These are phyloP conservation scores for Neonectria hederae DNA, from an alignment of 2,329 filamentous ascomycete species.

Conservation along the genomic window DNA sequence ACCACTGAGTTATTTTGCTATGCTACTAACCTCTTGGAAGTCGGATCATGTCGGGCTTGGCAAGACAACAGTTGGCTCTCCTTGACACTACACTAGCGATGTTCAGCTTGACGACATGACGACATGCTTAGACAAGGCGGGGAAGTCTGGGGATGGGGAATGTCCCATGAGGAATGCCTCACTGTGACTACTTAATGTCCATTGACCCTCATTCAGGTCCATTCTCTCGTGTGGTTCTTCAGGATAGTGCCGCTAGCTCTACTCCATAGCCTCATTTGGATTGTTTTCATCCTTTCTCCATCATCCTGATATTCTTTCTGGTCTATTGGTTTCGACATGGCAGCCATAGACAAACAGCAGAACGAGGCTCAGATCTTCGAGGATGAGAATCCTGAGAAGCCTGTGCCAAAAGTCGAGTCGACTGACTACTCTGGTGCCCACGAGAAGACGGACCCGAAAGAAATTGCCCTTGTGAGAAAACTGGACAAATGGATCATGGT, in stretches of 20 bases:
- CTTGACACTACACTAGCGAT: too few relatives aligned
- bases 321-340: not conserved
- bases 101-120: too few relatives aligned
- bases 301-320: not conserved
- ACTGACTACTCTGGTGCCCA: slow-evolving; percentile 41
- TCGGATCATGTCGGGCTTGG: too few relatives aligned
- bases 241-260: not conserved
- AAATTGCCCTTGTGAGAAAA: slow-evolving; percentile 40
- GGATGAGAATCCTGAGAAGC: slow-evolving; percentile 33
- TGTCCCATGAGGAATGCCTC: too few relatives aligned
- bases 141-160: too few relatives aligned
- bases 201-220: too few relatives aligned
- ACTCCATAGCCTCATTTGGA: too few relatives aligned
- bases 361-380: slow-evolving; percentile 33
- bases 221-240: not conserved
- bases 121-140: too few relatives aligned
- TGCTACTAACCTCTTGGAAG: too few relatives aligned
- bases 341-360: not conserved
- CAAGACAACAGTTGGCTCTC: too few relatives aligned
- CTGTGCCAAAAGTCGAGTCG: slow-evolving; percentile 30
- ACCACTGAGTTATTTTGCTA: too few relatives aligned
- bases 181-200: too few relatives aligned
- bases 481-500: slow-evolving; percentile 42
- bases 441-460: slow-evolving; percentile 40
- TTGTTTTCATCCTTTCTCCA: not conserved